phyloP scores from a whole-genome alignment of 2,329 filamentous ascomycete genomes.

The Coniella vitis region DNA sequence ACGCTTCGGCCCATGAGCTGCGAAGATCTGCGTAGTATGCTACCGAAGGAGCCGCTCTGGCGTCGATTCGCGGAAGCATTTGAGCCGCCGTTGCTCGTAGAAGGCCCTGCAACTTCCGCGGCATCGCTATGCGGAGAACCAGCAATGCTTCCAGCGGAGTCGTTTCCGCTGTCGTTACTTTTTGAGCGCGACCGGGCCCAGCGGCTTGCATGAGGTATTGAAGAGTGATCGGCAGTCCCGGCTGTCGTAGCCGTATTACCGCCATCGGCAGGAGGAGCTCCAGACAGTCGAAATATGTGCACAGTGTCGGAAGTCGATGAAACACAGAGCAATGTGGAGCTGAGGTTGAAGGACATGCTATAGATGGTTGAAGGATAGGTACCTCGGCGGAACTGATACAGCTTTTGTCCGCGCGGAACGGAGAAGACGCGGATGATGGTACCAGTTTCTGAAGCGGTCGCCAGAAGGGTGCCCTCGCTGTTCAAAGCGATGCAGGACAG shows the following conservation, averaged over 20 bases:
- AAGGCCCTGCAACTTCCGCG: conserved; percentile 29
- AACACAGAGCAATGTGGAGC: conserved; percentile 86
- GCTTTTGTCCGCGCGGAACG: conserved; percentile 81
- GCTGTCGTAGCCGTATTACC: conserved; percentile 24
- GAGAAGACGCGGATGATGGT: conserved; percentile 97
- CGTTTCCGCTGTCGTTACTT: conserved; percentile 49
- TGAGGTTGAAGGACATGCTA: conserved; percentile 98
- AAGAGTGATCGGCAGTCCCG: conserved; percentile 19
- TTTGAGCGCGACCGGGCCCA: conserved; percentile 45
- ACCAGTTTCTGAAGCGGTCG: conserved; percentile 93
- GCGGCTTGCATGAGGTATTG: conserved; percentile 40
- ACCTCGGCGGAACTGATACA: conserved; percentile 92
- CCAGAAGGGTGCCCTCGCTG: conserved; percentile 82
- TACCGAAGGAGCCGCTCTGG: conserved; percentile 74
- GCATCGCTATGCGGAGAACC: conserved; percentile 43
- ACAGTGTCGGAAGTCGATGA: conserved; percentile 95
- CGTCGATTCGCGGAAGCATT: conserved; percentile 32
- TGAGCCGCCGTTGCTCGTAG: conserved; percentile 20
- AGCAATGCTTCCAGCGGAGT: conserved; percentile 40
- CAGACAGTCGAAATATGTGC: conserved; percentile 78
- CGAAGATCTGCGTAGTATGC: conserved; percentile 86
- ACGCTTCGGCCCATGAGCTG: conserved; percentile 88
- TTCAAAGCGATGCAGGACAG: conserved; percentile 88
- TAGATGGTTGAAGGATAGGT: conserved; percentile 95
- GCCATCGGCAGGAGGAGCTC: conserved; percentile 37